Conservation (phyloP, 495 filamentous ascomycete genomes). For the Daldinia concentrica region DNA sequence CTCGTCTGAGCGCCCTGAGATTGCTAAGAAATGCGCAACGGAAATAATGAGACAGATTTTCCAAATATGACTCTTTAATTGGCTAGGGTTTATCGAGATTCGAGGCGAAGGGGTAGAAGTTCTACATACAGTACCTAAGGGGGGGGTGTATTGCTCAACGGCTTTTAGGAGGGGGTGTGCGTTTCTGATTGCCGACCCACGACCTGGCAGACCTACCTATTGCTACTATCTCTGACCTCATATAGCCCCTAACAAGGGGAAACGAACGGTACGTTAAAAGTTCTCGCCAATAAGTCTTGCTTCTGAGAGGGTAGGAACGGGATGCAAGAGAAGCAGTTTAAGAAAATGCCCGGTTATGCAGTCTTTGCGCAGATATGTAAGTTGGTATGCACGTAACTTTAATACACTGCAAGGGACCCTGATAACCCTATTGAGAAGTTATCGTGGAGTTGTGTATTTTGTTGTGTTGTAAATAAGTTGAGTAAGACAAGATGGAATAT, state of each 20-base stretch:
- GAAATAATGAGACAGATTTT: constrained; percentile 45
- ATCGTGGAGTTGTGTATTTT: constrained; percentile 1
- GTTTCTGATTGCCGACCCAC: constrained; percentile 44
- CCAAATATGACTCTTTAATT: constrained; percentile 41
- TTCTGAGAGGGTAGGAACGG: constrained; percentile 31
- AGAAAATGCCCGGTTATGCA: constrained; percentile 43
- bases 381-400: constrained; percentile 42
- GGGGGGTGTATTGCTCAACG: constrained; percentile 45
- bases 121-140: constrained; percentile 15
- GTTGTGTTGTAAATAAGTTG: constrained; percentile 12
- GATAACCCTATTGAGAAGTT: constrained; percentile 23
- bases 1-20: constrained; percentile 43
- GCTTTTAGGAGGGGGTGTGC: constrained; percentile 43
- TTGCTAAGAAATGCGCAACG: constrained; percentile 46
- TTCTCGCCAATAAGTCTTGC: neutral
- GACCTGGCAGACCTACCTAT: constrained; percentile 27
- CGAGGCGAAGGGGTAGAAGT: constrained; percentile 35
- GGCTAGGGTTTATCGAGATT: constrained; percentile 48
- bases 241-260: constrained; percentile 37
- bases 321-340: constrained; percentile 39
- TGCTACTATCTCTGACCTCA: constrained; percentile 37
- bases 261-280: constrained; percentile 31
- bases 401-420: constrained; percentile 37
- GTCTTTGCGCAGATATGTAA: constrained; percentile 39
- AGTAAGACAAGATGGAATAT: constrained; percentile 12